phyloP scores from a whole-genome alignment of 106 monocot genomes.

The Iris macrosiphon region DNA sequence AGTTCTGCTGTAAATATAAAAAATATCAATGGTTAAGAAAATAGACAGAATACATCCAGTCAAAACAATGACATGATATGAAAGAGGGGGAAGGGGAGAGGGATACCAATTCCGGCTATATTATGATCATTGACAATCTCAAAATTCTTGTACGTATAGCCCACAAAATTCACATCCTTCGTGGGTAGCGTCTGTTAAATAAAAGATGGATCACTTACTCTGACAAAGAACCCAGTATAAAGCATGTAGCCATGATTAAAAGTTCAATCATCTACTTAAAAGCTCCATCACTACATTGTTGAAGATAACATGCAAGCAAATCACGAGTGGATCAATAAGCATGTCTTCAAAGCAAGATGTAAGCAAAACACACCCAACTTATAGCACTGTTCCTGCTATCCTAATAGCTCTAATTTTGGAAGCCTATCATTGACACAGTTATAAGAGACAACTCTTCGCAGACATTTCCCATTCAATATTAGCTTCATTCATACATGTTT shows the following conservation, averaged over 20 bases:
- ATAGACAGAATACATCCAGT: not conserved
- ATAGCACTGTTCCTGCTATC: too few species aligned
- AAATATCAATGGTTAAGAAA: not conserved
- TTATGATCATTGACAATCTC: constrained; percentile 48
- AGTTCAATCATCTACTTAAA: not conserved
- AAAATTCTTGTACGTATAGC: constrained; percentile 59
- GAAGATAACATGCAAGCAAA: not conserved
- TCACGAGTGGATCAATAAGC: too few species aligned
- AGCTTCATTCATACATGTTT: too few species aligned
- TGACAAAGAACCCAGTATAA: too few species aligned
- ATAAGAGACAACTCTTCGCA: too few species aligned
- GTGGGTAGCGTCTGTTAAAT: constrained; percentile 48
- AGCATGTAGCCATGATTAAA: too few species aligned
- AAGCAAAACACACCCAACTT: too few species aligned
- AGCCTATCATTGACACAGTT: too few species aligned
- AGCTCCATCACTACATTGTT: not conserved
- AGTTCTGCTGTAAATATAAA: constrained; percentile 38
- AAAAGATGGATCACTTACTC: not conserved
- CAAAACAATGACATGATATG: not conserved
- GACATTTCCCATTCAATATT: too few species aligned
- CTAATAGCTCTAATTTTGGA: too few species aligned
- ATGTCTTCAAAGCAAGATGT: too few species aligned
- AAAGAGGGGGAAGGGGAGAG: not conserved
- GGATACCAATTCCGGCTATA: constrained; percentile 41
- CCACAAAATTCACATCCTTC: constrained; percentile 60